phyloP scores from a whole-genome alignment of 2,329 filamentous ascomycete genomes.

The Botryotinia calthae region DNA sequence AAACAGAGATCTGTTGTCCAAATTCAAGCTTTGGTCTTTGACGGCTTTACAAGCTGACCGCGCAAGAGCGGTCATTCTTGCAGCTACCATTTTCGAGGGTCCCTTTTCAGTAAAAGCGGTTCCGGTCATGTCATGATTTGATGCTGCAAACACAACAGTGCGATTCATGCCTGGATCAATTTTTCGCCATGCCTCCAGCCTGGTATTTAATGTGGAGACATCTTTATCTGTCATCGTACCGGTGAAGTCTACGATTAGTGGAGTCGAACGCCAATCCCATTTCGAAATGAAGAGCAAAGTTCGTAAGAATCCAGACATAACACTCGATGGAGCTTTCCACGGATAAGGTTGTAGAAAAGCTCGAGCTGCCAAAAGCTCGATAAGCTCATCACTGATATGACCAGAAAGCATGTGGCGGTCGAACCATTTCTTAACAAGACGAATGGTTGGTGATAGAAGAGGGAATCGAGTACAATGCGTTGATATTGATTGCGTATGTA shows the following conservation, averaged over 20 bases:
- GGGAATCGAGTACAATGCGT: slow-evolving; percentile 78
- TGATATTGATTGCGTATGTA: slow-evolving; percentile 78
- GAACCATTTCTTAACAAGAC: slow-evolving; percentile 89
- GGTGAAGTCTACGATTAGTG: slow-evolving; percentile 75
- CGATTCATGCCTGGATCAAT: slow-evolving; percentile 87
- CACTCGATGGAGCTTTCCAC: slow-evolving; percentile 73
- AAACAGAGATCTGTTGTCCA: slow-evolving; percentile 65
- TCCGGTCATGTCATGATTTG: slow-evolving; percentile 73
- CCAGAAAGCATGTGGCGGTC: slow-evolving; percentile 72
- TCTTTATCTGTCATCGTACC: slow-evolving; percentile 61
- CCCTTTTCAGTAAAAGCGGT: slow-evolving; percentile 73
- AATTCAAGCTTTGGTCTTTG: slow-evolving; percentile 48
- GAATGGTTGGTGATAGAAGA: slow-evolving; percentile 76
- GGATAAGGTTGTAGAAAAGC: slow-evolving; percentile 80
- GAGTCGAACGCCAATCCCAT: slow-evolving; percentile 89
- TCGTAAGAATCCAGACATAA: slow-evolving; percentile 76
- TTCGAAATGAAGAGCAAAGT: slow-evolving; percentile 75
- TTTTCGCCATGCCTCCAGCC: slow-evolving; percentile 80
- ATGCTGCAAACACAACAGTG: slow-evolving; percentile 76
- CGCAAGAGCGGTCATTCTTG: slow-evolving; percentile 78
- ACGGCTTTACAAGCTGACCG: slow-evolving; percentile 68
- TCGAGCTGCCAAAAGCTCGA: slow-evolving; percentile 78
- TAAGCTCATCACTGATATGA: slow-evolving; percentile 75
- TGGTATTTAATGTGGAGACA: slow-evolving; percentile 61
- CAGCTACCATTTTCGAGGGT: slow-evolving; percentile 79